These are phyloP conservation scores for Flammula alnicola DNA, from an alignment of 1,284 basidiomycete species.

Conservation along the genomic window DNA sequence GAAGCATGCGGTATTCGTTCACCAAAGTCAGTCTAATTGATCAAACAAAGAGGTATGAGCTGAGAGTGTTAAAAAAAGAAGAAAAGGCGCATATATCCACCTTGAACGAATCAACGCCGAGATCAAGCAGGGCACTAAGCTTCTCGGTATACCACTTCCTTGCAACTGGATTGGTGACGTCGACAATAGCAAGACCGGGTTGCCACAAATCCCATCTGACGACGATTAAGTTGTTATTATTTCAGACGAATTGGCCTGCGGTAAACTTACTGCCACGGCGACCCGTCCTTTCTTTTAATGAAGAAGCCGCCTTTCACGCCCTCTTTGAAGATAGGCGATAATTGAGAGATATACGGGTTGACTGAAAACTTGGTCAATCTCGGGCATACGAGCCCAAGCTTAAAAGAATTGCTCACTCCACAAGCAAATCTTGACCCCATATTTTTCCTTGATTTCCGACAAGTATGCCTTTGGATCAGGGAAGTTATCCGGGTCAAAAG, in stretches of 20 bases:
- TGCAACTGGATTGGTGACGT: slow-evolving; percentile 74
- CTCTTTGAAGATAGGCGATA: slow-evolving; percentile 73
- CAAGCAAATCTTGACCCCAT: slow-evolving; percentile 73
- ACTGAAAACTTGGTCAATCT: slow-evolving; percentile 42
- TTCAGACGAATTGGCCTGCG: background rate
- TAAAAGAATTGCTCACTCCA: too few species aligned
- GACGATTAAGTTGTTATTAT: too few species aligned
- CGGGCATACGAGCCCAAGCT: too few species aligned
- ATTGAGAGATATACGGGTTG: slow-evolving; percentile 72
- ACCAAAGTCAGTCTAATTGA: slow-evolving; percentile 57
- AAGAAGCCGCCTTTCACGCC: slow-evolving; percentile 69
- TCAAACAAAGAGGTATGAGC: background rate
- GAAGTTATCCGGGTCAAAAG: slow-evolving; percentile 78
- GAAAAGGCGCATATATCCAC: slow-evolving; percentile 35
- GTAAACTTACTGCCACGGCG: slow-evolving; percentile 67
- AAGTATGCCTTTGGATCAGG: slow-evolving; percentile 73
- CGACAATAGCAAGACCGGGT: slow-evolving; percentile 69
- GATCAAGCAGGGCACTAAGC: slow-evolving; percentile 62
- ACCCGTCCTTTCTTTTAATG: slow-evolving; percentile 71
- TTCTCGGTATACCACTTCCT: slow-evolving; percentile 69
- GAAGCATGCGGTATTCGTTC: slow-evolving; percentile 66
- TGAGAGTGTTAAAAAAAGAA: background rate
- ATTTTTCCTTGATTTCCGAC: slow-evolving; percentile 67
- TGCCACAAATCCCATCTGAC: slow-evolving; percentile 75
- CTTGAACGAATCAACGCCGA: slow-evolving; percentile 77